Base-by-base conservation (phyloP, 257 asterid species). In the Solanum corneliomulleri region DNA sequence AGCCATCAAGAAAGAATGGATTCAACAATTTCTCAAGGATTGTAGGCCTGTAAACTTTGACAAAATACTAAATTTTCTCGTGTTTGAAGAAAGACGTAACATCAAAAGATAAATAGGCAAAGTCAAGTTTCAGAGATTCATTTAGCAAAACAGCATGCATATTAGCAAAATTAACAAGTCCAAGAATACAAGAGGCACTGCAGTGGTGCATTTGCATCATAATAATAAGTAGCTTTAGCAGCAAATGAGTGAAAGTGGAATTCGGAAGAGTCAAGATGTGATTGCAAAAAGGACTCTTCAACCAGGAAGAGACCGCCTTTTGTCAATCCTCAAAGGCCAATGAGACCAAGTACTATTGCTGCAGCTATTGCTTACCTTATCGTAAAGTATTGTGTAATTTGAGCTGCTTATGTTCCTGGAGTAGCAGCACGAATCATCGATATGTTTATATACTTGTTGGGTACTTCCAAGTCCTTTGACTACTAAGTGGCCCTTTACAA, bases 401-500 rank as follows among this genome's bases (percentile, higher is more conserved):
- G 95, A 93, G 90, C 96, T 94, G 85, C 96, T 91, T 39, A 94
- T 84, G 41, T 89, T 89, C 88, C 96, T 91, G 21, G 60, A 89
- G 85, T 93, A 94, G 80, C 95, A 94, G 4, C 23, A 89, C 41
- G 75, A 62, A 81, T 87, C 91, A 15, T 91, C 86, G 1, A n/a
- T 45, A 42, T 87, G 92, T 1, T 25, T 11, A 74, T 92, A 91
- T 47, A 69, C 89, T 87, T 94, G 98, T 69, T 90, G 94, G 23
- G 94, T 93, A 89, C 93, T 93, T 58, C 94, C 98, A 58, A 91
- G 7, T 82, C 98, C 98, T 72, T 89, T 89, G 7, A 91, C 89
- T 62, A 89, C 94, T 39, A 88, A 89, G 81, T 86, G 92, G 7
- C 92, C 95, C 6, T 93, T 94, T 56, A 94, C 93, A 16, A 92